A percentile compares a stretch with the other conserved stretches of the same genome.
Conservation (phyloP, 495 filamentous ascomycete species). For the Aspergillus panamensis region DNA sequence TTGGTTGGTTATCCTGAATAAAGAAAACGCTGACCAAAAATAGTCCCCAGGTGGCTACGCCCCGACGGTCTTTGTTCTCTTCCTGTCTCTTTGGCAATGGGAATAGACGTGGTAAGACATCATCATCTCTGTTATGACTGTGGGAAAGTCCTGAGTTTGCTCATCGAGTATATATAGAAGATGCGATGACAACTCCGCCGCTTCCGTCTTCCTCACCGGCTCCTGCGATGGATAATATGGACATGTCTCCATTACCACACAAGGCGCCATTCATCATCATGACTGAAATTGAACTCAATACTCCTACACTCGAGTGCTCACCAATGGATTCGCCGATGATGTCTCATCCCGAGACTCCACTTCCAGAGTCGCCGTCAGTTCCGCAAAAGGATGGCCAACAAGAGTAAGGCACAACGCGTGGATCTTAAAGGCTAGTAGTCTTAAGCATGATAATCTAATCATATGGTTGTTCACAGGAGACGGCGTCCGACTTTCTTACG, state of each 20-base stretch:
- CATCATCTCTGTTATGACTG: conserved; percentile 13
- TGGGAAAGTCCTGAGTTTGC: conserved; percentile 5
- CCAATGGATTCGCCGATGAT: conserved; percentile 49
- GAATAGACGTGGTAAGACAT: conserved; percentile 66
- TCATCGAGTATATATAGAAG: conserved; percentile 37
- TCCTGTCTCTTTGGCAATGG: conserved; percentile 65
- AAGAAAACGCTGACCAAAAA: conserved; percentile 31
- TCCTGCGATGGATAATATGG: conserved; percentile 77
- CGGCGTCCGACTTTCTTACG: conserved; percentile 41
- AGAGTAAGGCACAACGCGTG: conserved; percentile 33
- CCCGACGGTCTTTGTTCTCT: conserved; percentile 89
- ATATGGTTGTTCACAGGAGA: conserved; percentile 27
- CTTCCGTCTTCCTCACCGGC: conserved; percentile 78
- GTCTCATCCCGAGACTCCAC: conserved; percentile 36
- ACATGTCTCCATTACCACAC: conserved; percentile 90
- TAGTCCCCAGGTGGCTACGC: conserved; percentile 89
- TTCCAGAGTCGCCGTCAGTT: conserved; percentile 54
- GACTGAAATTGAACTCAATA: conserved; percentile 59
- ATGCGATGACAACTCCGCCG: conserved; percentile 78
- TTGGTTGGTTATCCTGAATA: neutral
- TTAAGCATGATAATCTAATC: conserved; percentile 20
- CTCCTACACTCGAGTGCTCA: conserved; percentile 58
- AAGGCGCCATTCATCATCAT: conserved; percentile 64
- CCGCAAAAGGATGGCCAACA: conserved; percentile 33
- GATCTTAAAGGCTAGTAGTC: neutral